phyloP scores from a whole-genome alignment of 345 rosid species.

The Carallia pectinifolia region DNA sequence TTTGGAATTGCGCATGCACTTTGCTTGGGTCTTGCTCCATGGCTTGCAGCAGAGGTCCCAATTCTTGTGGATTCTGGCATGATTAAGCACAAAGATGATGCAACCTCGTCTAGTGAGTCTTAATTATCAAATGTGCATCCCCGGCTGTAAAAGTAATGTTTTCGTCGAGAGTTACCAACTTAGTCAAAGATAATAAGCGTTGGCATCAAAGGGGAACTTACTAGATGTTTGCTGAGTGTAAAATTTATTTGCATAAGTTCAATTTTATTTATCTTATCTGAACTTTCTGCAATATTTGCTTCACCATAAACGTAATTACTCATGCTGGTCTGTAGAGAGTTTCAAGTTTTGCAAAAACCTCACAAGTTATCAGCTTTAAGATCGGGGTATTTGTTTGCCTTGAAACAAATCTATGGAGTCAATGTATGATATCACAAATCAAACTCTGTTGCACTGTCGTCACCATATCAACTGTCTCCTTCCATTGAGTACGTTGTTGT shows the following conservation, averaged over 20 bases:
- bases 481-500: too few species aligned
- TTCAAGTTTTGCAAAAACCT: too few species aligned
- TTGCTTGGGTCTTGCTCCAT: constrained; percentile 97
- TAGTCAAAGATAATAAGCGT: constrained; percentile 3
- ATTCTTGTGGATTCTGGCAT: constrained; percentile 92
- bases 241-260: neutral
- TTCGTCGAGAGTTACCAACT: neutral
- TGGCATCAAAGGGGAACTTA: neutral
- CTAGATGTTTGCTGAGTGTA: neutral
- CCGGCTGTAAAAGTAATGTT: constrained; percentile 9
- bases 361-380: too few species aligned
- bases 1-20: constrained; percentile 97
- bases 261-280: neutral
- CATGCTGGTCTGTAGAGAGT: too few species aligned
- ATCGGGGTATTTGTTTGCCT: too few species aligned
- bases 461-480: too few species aligned
- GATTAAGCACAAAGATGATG: constrained; percentile 97
- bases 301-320: too few species aligned
- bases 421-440: too few species aligned
- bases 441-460: too few species aligned
- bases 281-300: too few species aligned
- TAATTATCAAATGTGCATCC: constrained; percentile 19
- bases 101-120: constrained; percentile 54
- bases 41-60: constrained; percentile 99
- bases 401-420: too few species aligned